Conservation (phyloP, 2,329 filamentous ascomycete genomes). For the Aspergillus sojae region DNA sequence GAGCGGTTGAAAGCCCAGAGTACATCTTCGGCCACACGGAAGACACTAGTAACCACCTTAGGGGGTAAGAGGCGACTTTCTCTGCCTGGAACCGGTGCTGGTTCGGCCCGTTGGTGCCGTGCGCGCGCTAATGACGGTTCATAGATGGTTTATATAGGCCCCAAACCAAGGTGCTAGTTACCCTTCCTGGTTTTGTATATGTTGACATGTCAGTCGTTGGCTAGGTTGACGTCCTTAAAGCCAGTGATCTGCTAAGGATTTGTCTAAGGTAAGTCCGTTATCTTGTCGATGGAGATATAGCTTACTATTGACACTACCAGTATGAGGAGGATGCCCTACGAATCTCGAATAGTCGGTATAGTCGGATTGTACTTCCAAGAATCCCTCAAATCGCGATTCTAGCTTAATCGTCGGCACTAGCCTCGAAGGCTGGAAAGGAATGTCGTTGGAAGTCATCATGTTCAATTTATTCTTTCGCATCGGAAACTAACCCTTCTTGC, state of each 20-base stretch:
- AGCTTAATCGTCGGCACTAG: not conserved
- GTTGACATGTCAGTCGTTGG: too few relatives aligned
- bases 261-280: too few relatives aligned
- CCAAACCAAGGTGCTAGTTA: not conserved
- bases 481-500: too few relatives aligned
- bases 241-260: not conserved
- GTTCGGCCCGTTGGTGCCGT: not conserved
- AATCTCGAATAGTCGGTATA: too few relatives aligned
- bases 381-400: not conserved
- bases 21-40: not conserved
- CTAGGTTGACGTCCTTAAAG: not conserved
- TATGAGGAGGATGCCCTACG: too few relatives aligned
- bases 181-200: not conserved
- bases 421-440: too few relatives aligned
- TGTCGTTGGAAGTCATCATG: too few relatives aligned
- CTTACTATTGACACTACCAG: too few relatives aligned
- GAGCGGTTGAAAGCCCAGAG: not conserved
- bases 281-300: too few relatives aligned
- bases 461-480: too few relatives aligned
- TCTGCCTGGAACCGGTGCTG: not conserved
- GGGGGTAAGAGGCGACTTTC: not conserved
- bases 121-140: not conserved
- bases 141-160: not conserved
- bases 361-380: too few relatives aligned
- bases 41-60: not conserved